phyloP scores from a whole-genome alignment of 176 grass and related monocot genomes.

The Aegilops umbellulata region DNA sequence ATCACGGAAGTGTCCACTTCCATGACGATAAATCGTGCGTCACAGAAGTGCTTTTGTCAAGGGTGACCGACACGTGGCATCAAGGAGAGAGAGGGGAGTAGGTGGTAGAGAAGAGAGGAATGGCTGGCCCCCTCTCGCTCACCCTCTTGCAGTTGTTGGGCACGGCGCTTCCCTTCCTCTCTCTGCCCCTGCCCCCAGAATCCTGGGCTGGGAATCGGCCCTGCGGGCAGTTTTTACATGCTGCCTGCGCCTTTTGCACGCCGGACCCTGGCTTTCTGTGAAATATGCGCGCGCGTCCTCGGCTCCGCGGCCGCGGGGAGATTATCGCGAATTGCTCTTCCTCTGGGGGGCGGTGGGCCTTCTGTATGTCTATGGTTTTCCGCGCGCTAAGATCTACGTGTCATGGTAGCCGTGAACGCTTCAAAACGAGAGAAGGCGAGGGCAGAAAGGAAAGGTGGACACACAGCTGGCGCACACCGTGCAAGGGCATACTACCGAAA shows the following conservation, averaged over 20 bases:
- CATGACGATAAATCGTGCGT: too few species aligned
- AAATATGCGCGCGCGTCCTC: accelerated
- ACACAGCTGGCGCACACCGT: neutral
- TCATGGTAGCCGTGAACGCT: neutral
- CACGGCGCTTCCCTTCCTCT: conserved; percentile 6
- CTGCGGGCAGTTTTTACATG: conserved; percentile 25
- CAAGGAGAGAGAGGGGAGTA: neutral
- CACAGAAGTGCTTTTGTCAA: too few species aligned
- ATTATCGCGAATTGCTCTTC: neutral
- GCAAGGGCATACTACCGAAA: neutral
- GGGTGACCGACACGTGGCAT: too few species aligned
- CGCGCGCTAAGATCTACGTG: neutral
- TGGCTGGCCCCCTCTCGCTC: neutral
- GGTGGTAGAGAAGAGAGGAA: conserved; percentile 38
- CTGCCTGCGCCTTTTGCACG: neutral
- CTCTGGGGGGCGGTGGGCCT: neutral
- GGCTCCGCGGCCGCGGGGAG: neutral
- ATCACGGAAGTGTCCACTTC: too few species aligned
- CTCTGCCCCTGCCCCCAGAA: neutral
- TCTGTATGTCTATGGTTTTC: neutral
- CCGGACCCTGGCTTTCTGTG: neutral
- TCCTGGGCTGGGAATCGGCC: conserved; percentile 42
- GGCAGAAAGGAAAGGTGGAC: neutral
- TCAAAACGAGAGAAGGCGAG: neutral
- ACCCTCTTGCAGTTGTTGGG: neutral